Base-by-base conservation (phyloP, 495 filamentous ascomycete species). In the Aspergillus affinis region DNA sequence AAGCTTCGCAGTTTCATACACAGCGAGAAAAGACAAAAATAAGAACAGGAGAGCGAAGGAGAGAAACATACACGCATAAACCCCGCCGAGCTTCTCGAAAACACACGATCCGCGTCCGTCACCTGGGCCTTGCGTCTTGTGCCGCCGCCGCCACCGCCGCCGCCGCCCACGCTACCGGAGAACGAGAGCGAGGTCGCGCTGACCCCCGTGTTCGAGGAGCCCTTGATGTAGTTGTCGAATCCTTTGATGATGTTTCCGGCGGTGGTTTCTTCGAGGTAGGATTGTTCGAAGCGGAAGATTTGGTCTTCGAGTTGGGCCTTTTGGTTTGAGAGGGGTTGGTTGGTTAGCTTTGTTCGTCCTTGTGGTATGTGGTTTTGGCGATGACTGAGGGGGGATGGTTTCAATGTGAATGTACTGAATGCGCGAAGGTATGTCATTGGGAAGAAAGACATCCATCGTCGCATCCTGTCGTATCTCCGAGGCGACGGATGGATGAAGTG, bases 211-310 rank as follows among this genome's bases (percentile, higher is more conserved):
- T 71, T 80, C 0, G 81, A 78, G 7, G 85, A 83, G 51, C 91
- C 91, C 70, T 98, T 98, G 78, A 96, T 93, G 74, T 97, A 98
- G 64, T 90, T 93, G 70, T 98, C 94, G 74, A 98, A 98, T 46
- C 94, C 94, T 61, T 87, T 90, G 75, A 98, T 92, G 69, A 98
- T 98, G 78, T 98, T 98, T 18, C 94, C 94, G 47, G 81, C 82
- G 21, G 89, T 89, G 17, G 91, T 96, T 63, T 92, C 91, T 73
- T 96, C 92, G 48, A 98, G 86, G 74, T 98, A 98, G 17, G 86
- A 83, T 55, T 88, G 85, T 72, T 98, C 94, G 67, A 88, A 86
- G 58, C 88, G 85, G 72, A 78, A 87, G 69, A 98, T 98, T 66
- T 84, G 83, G 51, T 96, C 91, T 80, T 98, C 94, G 54, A 89